phyloP scores from a whole-genome alignment of 176 grass and related monocot genomes.

The Bromus sterilis region DNA sequence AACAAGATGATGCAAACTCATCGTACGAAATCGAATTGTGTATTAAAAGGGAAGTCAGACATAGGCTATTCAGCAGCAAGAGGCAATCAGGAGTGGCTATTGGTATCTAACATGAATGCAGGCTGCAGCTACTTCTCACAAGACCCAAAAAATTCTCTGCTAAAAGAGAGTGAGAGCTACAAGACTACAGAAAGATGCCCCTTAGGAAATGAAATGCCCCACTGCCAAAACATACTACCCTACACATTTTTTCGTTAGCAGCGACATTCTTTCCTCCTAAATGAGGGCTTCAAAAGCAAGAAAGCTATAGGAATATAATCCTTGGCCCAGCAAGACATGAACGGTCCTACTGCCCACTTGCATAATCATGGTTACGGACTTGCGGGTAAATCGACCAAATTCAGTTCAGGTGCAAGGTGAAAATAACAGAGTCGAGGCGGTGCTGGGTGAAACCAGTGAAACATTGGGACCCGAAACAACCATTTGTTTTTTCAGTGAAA shows the following conservation, averaged over 20 bases:
- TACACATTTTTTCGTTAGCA: constrained; percentile 36
- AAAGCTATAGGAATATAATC: constrained; percentile 28
- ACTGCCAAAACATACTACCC: constrained; percentile 26
- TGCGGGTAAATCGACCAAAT: constrained; percentile 14
- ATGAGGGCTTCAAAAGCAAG: constrained; percentile 3
- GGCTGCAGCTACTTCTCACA: background rate
- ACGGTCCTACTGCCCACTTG: constrained; percentile 24
- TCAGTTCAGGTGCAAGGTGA: constrained; percentile 10
- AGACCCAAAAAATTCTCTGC: constrained; percentile 10
- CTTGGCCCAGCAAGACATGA: constrained; percentile 26
- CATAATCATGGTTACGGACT: constrained; percentile 20
- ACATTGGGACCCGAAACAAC: background rate
- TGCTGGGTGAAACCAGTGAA: background rate
- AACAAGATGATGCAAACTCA: background rate
- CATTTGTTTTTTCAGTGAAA: background rate
- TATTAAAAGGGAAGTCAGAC: background rate
- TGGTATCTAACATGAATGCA: background rate
- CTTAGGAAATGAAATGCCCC: constrained; percentile 28
- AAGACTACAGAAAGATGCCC: constrained; percentile 18
- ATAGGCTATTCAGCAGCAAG: background rate
- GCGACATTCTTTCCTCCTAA: constrained; percentile 18
- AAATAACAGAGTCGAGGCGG: background rate
- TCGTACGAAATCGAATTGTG: constrained; percentile 11
- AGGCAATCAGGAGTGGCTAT: background rate
- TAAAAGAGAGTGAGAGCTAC: constrained; percentile 13